Evolutionary conservation across 192 early-diverging fungal species (phyloP).

Genomic region (Entomortierella lignicola): DNA sequence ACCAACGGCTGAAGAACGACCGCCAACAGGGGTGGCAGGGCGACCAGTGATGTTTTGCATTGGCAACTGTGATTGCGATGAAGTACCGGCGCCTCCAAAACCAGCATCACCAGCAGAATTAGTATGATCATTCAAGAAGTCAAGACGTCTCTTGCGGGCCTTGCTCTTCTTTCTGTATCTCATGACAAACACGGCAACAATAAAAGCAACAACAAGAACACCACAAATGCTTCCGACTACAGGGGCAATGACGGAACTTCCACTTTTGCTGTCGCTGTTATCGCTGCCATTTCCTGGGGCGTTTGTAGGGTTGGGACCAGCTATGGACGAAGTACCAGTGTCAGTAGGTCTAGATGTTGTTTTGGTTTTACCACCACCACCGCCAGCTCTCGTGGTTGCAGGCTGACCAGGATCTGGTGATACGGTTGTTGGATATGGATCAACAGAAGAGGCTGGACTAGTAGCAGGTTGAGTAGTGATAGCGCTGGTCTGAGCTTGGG

Average conservation of each 20-base stretch:
- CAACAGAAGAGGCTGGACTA: background rate
- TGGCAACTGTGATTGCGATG: no score
- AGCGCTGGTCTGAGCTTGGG: background rate
- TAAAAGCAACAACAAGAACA: slow-evolving; percentile 31
- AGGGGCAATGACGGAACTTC: slow-evolving; percentile 13
- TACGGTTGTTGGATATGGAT: background rate
- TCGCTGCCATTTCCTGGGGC: background rate
- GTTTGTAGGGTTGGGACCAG: no score
- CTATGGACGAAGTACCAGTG: no score
- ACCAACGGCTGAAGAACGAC: background rate
- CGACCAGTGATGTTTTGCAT: no score
- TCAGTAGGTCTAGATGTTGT: no score
- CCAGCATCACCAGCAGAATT: background rate
- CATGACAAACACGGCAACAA: slow-evolving; percentile 40
- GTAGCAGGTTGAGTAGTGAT: background rate
- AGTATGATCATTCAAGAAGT: slow-evolving; percentile 17
- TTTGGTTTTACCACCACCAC: no score
- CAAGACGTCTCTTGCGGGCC: slow-evolving; percentile 35
- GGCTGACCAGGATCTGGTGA: background rate
- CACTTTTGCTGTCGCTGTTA: background rate
- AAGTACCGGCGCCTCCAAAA: no score
- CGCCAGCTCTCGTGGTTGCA: background rate
- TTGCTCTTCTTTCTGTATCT: slow-evolving; percentile 29
- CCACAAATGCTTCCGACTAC: slow-evolving; percentile 25
- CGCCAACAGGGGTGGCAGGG: background rate